A percentile compares a stretch with the other conserved stretches of the same genome.
These are phyloP conservation scores for Suillus plorans DNA, from an alignment of 768 basidiomycete species.

Conservation along the genomic window DNA sequence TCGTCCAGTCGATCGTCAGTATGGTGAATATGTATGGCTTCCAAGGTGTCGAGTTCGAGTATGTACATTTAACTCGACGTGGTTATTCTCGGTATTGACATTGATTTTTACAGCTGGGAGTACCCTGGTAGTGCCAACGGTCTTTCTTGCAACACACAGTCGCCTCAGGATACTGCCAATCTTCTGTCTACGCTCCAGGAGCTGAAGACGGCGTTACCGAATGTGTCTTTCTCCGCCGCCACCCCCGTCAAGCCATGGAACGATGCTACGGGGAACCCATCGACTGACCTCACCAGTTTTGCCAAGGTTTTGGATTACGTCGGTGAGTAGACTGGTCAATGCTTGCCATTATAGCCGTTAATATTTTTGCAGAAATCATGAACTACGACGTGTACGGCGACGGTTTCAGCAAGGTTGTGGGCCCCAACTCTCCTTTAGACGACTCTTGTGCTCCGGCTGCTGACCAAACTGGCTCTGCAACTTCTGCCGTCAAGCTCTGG, in stretches of 20 bases:
- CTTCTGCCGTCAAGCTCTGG: slow-evolving; percentile 75
- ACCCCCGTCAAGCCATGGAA: slow-evolving; percentile 65
- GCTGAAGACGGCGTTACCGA: slow-evolving; percentile 55
- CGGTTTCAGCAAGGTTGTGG: slow-evolving; percentile 52
- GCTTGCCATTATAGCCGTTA: neutral
- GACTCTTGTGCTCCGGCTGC: slow-evolving; percentile 66
- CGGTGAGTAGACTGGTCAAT: slow-evolving; percentile 36
- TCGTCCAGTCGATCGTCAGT: slow-evolving; percentile 52
- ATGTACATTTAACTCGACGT: slow-evolving; percentile 20
- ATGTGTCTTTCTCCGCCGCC: slow-evolving; percentile 73
- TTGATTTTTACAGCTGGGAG: slow-evolving; percentile 65
- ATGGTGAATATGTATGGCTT: slow-evolving; percentile 51
- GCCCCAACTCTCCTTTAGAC: slow-evolving; percentile 82
- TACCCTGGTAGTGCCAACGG: slow-evolving; percentile 67
- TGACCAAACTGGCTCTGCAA: slow-evolving; percentile 72
- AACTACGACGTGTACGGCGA: slow-evolving; percentile 64
- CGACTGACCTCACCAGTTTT: slow-evolving; percentile 64
- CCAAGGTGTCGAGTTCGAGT: slow-evolving; percentile 73
- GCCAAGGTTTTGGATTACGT: slow-evolving; percentile 75
- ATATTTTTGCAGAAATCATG: slow-evolving; percentile 55
- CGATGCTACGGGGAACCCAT: slow-evolving; percentile 53
- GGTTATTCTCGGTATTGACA: slow-evolving; percentile 1
- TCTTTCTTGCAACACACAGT: slow-evolving; percentile 66
- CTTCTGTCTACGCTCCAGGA: slow-evolving; percentile 75
- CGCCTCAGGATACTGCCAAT: slow-evolving; percentile 69